A percentile compares a stretch with the other conserved stretches of the same genome.
Conservation (phyloP, 2,329 filamentous ascomycete species). For the Acrocalymma vagum region DNA sequence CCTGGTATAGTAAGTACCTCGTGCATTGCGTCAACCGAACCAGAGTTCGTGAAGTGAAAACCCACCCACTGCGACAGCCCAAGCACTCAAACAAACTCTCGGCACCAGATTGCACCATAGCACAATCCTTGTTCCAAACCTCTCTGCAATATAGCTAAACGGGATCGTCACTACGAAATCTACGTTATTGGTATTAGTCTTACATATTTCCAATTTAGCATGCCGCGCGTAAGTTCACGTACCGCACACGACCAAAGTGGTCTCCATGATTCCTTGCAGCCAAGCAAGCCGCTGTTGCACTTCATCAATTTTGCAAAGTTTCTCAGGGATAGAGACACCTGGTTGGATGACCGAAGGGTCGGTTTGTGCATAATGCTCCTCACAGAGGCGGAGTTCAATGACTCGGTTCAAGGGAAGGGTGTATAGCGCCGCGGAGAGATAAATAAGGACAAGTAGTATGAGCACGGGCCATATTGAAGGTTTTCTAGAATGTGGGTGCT, state of each 20-base stretch:
- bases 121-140: constrained; percentile 34
- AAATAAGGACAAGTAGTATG: constrained; percentile 40
- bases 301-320: constrained; percentile 62
- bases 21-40: constrained; percentile 42
- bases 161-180: constrained; percentile 47
- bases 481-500: neutral
- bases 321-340: constrained; percentile 57
- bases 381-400: constrained; percentile 52
- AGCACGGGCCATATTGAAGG: constrained; percentile 38
- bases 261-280: constrained; percentile 58
- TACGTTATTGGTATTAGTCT: constrained; percentile 20
- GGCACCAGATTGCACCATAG: constrained; percentile 44
- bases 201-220: constrained; percentile 3
- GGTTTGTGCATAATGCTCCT: constrained; percentile 56
- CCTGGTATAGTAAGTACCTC: constrained; percentile 26
- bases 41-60: too few species aligned
- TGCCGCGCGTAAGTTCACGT: constrained; percentile 17
- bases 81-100: constrained; percentile 35
- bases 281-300: constrained; percentile 62
- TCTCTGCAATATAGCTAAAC: constrained; percentile 44
- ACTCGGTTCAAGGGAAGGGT: constrained; percentile 48
- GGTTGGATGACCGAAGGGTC: constrained; percentile 48
- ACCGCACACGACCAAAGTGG: constrained; percentile 45
- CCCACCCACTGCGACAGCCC: constrained; percentile 42
- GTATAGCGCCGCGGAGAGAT: constrained; percentile 43